Base-by-base conservation (phyloP, 176 grass and related monocot species). In the Puya raimondii region DNA sequence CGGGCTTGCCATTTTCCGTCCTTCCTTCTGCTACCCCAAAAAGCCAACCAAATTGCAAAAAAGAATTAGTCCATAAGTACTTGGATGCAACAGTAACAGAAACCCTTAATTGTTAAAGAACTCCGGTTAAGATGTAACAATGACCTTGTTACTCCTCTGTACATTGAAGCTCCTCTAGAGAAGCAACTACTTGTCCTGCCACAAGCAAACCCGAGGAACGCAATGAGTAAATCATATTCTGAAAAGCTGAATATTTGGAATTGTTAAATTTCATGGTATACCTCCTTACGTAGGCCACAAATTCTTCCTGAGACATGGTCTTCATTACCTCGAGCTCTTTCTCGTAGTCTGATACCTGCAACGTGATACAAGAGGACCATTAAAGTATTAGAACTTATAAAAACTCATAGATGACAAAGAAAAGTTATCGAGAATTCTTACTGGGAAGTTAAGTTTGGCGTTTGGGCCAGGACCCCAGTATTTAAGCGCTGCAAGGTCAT, bases 1-100 rank as follows among this genome's bases (percentile, higher is more conserved):
- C 89, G 82, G 51, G 94, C 84, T 91, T 99, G 94, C 85, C 85
- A 99, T 83, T 93, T 99, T 83, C 89, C 89, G 47, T 93, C 94
- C 66, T 99, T 99, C 64, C 89, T 64, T 72, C 94, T 99, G 84
- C 63, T 27, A 63, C 16, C 74, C 54, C 70, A 80, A 77, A 47
- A 20, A 63, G 66, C 79, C 64, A 74, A 72, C 53, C 80, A 87
- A 61, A 12, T 68, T 69, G 29, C 51, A 75, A 65, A 12, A 71
- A 47, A 22, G n/a, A 61, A 61, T 18, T 22, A 20, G 56, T 16
- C 21, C 5, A 61, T 22, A n/a, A 61, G 33, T 7, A 42, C 33
- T 42, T 42, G 7, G n/a, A 18, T 9, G 8, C 21, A 61, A 16
- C 2, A 61, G 6, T 33, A 3, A 22, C 23, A 12, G 25, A 17